Conservation (phyloP, 805 yeast genomes). For the Cephaloascus albidus region DNA sequence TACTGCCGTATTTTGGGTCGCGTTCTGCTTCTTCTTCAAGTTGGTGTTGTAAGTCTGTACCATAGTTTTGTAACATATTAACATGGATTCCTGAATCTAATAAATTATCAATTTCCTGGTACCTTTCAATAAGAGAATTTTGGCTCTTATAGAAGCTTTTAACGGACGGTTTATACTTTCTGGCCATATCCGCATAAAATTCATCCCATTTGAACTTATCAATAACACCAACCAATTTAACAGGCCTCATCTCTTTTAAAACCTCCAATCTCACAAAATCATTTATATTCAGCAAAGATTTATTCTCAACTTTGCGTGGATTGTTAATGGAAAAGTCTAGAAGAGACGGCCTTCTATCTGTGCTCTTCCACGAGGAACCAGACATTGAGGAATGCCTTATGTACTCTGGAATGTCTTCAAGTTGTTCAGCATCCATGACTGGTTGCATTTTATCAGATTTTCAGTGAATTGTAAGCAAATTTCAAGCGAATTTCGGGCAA, state of each 20-base stretch:
- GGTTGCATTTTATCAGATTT: too few species aligned
- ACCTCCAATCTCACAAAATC: conserved; percentile 5
- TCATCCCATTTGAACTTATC: conserved; percentile 30
- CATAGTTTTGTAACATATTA: conserved; percentile 55
- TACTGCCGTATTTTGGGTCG: conserved; percentile 2
- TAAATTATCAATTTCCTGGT: conserved; percentile 50
- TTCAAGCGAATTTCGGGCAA: too few species aligned
- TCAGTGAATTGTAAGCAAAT: too few species aligned
- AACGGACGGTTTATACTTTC: conserved; percentile 14
- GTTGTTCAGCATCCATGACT: too few species aligned
- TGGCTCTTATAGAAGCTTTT: conserved; percentile 44
- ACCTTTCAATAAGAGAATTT: conserved; percentile 49
- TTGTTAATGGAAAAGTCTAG: background rate
- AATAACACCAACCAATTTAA: conserved; percentile 33
- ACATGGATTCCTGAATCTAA: conserved; percentile 65
- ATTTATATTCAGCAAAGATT: background rate
- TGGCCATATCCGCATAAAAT: conserved; percentile 3
- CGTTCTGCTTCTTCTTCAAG: background rate
- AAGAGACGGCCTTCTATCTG: background rate
- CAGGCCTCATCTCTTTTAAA: conserved; percentile 36
- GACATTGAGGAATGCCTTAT: background rate
- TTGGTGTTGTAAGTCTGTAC: conserved; percentile 16
- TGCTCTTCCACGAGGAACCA: background rate
- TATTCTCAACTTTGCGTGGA: background rate
- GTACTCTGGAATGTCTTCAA: background rate